Base-by-base conservation (phyloP, 176 grass and related monocot species). In the Carex scoparia region DNA sequence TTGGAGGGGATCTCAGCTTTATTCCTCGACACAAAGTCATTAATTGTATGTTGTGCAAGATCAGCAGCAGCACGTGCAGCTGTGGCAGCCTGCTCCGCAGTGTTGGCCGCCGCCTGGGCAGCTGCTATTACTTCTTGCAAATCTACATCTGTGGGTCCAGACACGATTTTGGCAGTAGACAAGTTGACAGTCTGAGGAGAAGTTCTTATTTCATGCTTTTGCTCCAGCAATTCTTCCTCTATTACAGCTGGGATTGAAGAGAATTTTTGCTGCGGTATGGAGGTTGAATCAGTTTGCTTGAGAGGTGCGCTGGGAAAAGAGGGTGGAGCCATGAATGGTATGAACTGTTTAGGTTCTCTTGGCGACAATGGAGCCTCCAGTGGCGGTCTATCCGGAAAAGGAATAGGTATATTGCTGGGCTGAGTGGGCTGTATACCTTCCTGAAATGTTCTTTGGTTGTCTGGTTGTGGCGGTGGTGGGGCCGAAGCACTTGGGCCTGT, bases 21-120 rank as follows among this genome's bases (percentile, higher is more conserved):
- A 71, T 89, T 88, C 85, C 86, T 95, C 1, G 82, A 62, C 33
- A 81, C 74, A 87, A 94, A 85, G 79, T 95, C 88, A 18, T 89
- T 86, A 71, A 99, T 94, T 88, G 69, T 90, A 83, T 89, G 51
- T 51, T 94, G 87, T 0, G 88, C 93, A 61, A 99, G 91, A 79
- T 94, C 91, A 40, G 96, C 96, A 65, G 93, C 96, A 88, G 91
- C 85, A 79, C 93, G 90, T 11, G 96, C 96, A 0, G 90, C 93
- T 64, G 85, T 54, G 10, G 96, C 93, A 71, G 96, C 96, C 78
- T 71, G 69, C 28, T 99, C 96, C 2, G 96, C 93, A 33, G 86
- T 92, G 49, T 95, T 88, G 65, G 96, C 96, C 7, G 96, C 96
- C 55, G 88, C 69, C 82, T 88, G 86, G 13, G 96, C 96, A 86